phyloP scores from a whole-genome alignment of 108 stramenopile genomes.

The Skeletonema marinoi region DNA sequence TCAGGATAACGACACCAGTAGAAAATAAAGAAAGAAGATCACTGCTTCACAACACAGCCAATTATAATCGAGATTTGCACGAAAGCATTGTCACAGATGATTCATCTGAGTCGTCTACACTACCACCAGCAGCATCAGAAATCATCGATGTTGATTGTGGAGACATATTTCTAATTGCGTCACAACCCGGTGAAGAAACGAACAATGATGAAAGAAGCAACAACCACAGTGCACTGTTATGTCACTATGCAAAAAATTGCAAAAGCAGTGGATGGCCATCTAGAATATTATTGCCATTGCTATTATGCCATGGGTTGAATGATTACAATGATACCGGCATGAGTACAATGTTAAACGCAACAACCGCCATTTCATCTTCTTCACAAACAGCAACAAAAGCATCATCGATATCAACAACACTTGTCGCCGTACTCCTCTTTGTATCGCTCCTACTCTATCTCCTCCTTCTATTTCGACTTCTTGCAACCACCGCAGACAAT shows the following conservation, averaged over 20 bases:
- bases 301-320: constrained; percentile 24
- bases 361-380: not conserved
- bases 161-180: not conserved
- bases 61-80: not conserved
- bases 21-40: not conserved
- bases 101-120: not conserved
- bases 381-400: not conserved
- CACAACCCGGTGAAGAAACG: not conserved
- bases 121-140: not conserved
- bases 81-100: not conserved
- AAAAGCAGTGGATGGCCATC: constrained; percentile 31
- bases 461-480: constrained; percentile 50
- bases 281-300: constrained; percentile 18
- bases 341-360: not conserved
- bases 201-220: not conserved
- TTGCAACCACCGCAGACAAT: constrained; percentile 77
- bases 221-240: constrained; percentile 6
- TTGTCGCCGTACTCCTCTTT: constrained; percentile 23
- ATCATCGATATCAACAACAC: not conserved
- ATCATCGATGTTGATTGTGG: not conserved
- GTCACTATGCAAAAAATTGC: constrained; percentile 27
- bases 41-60: not conserved
- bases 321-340: not conserved
- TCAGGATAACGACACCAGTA: not conserved
- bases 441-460: constrained; percentile 28